Conservation (phyloP, 2,329 filamentous ascomycete species). For the Beauveria medogensis region DNA sequence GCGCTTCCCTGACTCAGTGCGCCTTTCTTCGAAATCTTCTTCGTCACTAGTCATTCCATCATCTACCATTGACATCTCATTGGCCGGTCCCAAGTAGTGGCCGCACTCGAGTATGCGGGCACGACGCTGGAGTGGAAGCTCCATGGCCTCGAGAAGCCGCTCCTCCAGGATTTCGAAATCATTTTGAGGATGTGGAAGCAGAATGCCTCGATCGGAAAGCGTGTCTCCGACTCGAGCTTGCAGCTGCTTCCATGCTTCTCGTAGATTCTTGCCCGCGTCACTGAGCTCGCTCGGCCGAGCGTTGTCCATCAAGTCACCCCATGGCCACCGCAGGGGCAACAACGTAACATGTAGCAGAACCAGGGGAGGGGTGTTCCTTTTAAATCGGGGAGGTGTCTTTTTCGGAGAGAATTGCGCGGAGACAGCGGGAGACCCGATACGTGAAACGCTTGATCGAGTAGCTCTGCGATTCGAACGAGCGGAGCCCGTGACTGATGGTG, state of each 20-base stretch:
- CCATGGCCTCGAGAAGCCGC: slow-evolving; percentile 64
- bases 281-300: slow-evolving; percentile 33
- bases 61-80: slow-evolving; percentile 34
- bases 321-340: slow-evolving; percentile 60
- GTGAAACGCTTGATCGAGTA: slow-evolving; percentile 41
- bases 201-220: slow-evolving; percentile 62
- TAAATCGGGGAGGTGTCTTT: slow-evolving; percentile 51
- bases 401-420: slow-evolving; percentile 48
- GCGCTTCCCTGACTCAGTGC: slow-evolving; percentile 22
- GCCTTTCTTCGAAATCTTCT: slow-evolving; percentile 26
- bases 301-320: slow-evolving; percentile 47
- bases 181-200: slow-evolving; percentile 70
- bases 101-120: slow-evolving; percentile 67
- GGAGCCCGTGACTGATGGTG: slow-evolving; percentile 48
- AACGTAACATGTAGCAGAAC: slow-evolving; percentile 73
- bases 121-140: slow-evolving; percentile 55
- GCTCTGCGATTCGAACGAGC: slow-evolving; percentile 44
- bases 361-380: slow-evolving; percentile 53
- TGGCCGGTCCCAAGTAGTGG: slow-evolving; percentile 61
- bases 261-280: slow-evolving; percentile 41
- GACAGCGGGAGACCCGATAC: slow-evolving; percentile 46
- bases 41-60: slow-evolving; percentile 42
- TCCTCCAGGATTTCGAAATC: slow-evolving; percentile 77
- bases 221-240: slow-evolving; percentile 66
- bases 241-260: slow-evolving; percentile 57